Evolutionary conservation across 1,139 yeast species (phyloP).

Genomic region (Debaryomyces sp.): DNA sequence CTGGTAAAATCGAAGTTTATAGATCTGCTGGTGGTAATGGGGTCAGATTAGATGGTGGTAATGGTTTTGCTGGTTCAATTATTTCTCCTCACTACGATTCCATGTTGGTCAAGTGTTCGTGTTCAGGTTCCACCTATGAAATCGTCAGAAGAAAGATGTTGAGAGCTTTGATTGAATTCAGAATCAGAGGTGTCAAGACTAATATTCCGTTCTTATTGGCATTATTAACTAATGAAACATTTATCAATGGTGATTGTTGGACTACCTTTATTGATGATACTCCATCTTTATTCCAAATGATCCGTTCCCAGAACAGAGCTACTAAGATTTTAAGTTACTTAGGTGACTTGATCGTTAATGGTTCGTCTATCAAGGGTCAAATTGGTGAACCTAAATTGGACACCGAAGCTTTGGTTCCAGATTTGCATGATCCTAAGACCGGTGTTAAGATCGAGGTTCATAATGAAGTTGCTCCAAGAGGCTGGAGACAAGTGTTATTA

Average conservation of each 20-base stretch:
- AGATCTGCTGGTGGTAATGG: constrained; percentile 99
- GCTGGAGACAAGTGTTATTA: constrained; percentile 90
- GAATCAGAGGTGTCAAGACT: constrained; percentile 98
- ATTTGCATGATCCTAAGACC: constrained; percentile 59
- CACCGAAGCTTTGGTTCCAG: constrained; percentile 76
- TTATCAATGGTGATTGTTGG: constrained; percentile 90
- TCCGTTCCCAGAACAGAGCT: constrained; percentile 94
- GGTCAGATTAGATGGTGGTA: constrained; percentile 98
- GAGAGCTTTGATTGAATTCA: constrained; percentile 92
- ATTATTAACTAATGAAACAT: constrained; percentile 86
- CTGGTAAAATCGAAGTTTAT: constrained; percentile 97
- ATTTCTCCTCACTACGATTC: constrained; percentile 98
- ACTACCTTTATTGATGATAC: constrained; percentile 98
- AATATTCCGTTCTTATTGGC: constrained; percentile 95
- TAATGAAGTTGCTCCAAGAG: constrained; percentile 61
- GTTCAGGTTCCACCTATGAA: constrained; percentile 95
- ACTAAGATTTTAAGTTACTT: constrained; percentile 86
- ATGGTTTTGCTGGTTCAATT: constrained; percentile 98
- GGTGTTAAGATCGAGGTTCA: constrained; percentile 62
- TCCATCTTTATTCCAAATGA: constrained; percentile 93
- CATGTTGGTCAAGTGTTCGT: constrained; percentile 96
- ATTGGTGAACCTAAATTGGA: constrained; percentile 83
- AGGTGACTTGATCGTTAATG: constrained; percentile 93
- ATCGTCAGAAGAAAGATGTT: constrained; percentile 97
- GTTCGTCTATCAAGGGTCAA: constrained; percentile 94